A percentile compares a stretch with the other conserved stretches of the same genome.
phyloP scores from a whole-genome alignment of 2,329 filamentous ascomycete genomes.

The Aquanectria penicillioides region DNA sequence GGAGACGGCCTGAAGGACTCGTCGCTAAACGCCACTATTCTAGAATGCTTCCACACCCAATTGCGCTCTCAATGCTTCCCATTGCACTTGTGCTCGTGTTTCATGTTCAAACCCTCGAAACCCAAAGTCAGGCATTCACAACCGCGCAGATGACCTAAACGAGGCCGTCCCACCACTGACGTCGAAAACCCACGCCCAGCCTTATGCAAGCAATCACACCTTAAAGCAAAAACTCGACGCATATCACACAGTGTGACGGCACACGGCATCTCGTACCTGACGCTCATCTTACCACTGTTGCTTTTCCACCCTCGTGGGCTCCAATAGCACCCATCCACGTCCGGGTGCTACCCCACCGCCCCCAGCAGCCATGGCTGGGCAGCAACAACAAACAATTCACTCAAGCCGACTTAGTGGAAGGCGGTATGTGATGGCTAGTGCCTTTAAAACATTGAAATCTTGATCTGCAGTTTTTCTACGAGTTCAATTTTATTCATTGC shows the following conservation, averaged over 20 bases:
- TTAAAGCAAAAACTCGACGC: neutral
- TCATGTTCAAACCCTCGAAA: too few species aligned
- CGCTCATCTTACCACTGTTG: conserved; percentile 31
- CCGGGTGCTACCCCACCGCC: conserved; percentile 28
- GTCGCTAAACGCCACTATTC: too few species aligned
- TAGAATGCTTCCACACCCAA: too few species aligned
- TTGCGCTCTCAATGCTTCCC: too few species aligned
- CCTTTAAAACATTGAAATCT: neutral
- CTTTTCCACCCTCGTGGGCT: conserved; percentile 22
- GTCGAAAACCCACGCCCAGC: conserved; percentile 3
- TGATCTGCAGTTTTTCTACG: neutral
- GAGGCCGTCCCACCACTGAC: too few species aligned
- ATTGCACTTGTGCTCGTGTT: too few species aligned
- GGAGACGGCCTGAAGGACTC: too few species aligned
- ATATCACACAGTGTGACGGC: conserved; percentile 17
- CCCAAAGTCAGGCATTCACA: too few species aligned
- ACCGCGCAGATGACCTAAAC: too few species aligned
- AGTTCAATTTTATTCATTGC: neutral
- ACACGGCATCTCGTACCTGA: conserved; percentile 22
- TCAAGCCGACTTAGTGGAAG: conserved; percentile 22
- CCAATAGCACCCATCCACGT: conserved; percentile 45
- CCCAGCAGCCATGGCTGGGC: conserved; percentile 33
- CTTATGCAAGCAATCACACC: conserved; percentile 30
- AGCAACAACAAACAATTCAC: conserved; percentile 40
- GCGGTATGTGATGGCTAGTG: conserved; percentile 23